phyloP scores from a whole-genome alignment of 1,284 basidiomycete genomes.

The Salmacisia buchloeana region DNA sequence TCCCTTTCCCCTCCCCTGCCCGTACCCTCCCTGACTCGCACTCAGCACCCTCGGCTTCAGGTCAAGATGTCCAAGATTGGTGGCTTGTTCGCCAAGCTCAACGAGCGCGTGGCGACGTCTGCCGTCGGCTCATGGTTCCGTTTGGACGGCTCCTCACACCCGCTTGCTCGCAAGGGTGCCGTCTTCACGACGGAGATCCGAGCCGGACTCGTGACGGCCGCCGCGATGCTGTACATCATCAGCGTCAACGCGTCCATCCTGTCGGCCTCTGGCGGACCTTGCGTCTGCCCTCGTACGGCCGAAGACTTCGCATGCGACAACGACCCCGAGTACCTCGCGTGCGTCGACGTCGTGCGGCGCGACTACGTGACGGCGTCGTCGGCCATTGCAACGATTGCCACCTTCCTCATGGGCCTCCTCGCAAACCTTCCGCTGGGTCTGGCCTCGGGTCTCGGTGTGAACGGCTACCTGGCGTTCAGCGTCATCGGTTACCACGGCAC shows the following conservation, averaged over 20 bases:
- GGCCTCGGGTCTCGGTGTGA: slow-evolving; percentile 57
- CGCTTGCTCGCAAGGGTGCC: slow-evolving; percentile 67
- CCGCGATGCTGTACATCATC: slow-evolving; percentile 57
- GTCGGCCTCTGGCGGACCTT: slow-evolving; percentile 71
- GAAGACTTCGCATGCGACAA: slow-evolving; percentile 53
- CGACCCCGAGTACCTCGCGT: slow-evolving; percentile 60
- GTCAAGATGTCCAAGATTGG: neutral
- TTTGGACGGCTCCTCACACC: slow-evolving; percentile 73
- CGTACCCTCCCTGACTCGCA: neutral
- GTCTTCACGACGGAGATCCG: slow-evolving; percentile 57
- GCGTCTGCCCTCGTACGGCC: slow-evolving; percentile 60
- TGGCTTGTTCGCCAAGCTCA: slow-evolving; percentile 22
- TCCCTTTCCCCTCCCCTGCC: neutral
- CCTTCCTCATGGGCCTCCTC: slow-evolving; percentile 72
- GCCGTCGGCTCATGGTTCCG: slow-evolving; percentile 73
- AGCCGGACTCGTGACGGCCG: slow-evolving; percentile 45
- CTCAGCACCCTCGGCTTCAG: neutral
- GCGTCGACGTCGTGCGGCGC: slow-evolving; percentile 14
- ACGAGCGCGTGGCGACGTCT: slow-evolving; percentile 61
- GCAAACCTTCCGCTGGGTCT: slow-evolving; percentile 77
- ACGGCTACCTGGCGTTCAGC: slow-evolving; percentile 85
- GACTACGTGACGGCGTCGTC: slow-evolving; percentile 60
- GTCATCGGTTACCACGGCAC: slow-evolving; percentile 75
- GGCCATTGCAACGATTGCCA: slow-evolving; percentile 68
- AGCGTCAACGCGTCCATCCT: slow-evolving; percentile 62